These are phyloP conservation scores for Rhexocercosporidium sp. DNA, from an alignment of 2,329 filamentous ascomycete genomes.

Conservation along the genomic window DNA sequence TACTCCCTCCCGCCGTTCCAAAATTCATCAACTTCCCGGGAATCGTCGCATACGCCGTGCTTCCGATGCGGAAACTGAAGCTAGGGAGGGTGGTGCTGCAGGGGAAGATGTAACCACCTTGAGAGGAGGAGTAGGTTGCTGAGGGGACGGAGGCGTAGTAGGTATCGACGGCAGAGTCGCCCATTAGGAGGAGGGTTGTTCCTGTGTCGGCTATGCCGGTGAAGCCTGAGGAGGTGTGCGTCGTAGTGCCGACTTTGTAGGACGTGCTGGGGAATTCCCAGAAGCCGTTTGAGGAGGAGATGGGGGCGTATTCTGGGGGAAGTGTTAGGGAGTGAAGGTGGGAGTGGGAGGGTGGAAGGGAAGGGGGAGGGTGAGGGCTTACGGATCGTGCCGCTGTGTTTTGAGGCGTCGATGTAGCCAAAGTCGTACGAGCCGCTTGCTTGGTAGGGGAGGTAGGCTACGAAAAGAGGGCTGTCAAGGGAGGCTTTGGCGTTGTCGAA, in stretches of 20 bases:
- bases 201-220: conserved; percentile 48
- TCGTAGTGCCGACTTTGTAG: conserved; percentile 51
- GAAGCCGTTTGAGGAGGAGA: conserved; percentile 54
- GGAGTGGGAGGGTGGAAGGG: background rate
- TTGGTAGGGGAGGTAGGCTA: conserved; percentile 56
- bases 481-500: conserved; percentile 40
- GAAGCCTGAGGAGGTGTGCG: conserved; percentile 48
- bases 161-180: conserved; percentile 39
- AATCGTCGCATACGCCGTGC: conserved; percentile 40
- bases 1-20: conserved; percentile 26
- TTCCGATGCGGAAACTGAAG: conserved; percentile 43
- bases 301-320: conserved; percentile 48
- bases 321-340: background rate
- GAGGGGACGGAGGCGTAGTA: conserved; percentile 46
- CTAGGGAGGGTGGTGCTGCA: conserved; percentile 44
- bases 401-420: conserved; percentile 56
- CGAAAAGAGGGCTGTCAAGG: conserved; percentile 54
- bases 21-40: conserved; percentile 46
- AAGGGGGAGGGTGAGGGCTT: background rate
- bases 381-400: conserved; percentile 57
- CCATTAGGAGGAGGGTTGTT: conserved; percentile 48
- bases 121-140: conserved; percentile 35
- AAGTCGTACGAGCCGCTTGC: conserved; percentile 58
- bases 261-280: conserved; percentile 60
- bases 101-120: conserved; percentile 45